Conservation (phyloP, 305 asterid species). For the Fraxinus ornus region DNA sequence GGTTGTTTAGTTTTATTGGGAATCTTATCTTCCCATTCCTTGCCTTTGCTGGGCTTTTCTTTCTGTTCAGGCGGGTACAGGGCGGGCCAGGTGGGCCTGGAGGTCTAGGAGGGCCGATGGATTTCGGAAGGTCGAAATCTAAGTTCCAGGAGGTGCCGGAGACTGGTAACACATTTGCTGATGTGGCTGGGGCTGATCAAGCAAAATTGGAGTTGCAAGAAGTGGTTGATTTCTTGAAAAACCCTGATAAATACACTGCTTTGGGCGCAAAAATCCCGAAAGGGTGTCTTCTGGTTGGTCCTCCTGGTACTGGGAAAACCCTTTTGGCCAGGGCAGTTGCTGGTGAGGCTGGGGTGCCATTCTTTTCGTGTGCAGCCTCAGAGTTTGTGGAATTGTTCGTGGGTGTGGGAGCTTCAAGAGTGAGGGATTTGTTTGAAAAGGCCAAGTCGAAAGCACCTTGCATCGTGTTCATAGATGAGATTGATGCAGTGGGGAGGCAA, state of each 20-base stretch:
- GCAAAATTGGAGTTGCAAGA: constrained; percentile 53
- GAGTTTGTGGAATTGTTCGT: constrained; percentile 56
- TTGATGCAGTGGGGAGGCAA: constrained; percentile 59
- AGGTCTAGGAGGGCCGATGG: constrained; percentile 56
- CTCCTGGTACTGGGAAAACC: constrained; percentile 58
- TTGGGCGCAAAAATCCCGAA: constrained; percentile 53
- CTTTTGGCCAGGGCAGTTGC: constrained; percentile 56
- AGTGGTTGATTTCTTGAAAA: constrained; percentile 52
- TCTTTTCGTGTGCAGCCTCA: constrained; percentile 52
- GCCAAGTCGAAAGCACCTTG: constrained; percentile 49
- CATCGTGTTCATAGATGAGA: constrained; percentile 55
- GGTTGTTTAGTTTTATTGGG: constrained; percentile 42
- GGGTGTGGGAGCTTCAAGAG: constrained; percentile 58
- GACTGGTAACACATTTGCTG: constrained; percentile 49
- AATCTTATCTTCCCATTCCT: constrained; percentile 44
- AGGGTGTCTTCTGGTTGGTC: constrained; percentile 55
- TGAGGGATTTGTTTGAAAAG: constrained; percentile 54
- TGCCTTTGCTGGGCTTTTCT: constrained; percentile 49
- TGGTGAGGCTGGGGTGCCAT: constrained; percentile 55
- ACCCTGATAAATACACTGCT: constrained; percentile 55
- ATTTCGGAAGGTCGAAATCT: constrained; percentile 53
- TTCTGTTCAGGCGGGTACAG: constrained; percentile 43
- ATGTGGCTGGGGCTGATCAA: constrained; percentile 60
- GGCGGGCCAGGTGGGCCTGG: constrained; percentile 59
- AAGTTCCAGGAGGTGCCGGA: constrained; percentile 57